Evolutionary conservation across 495 filamentous ascomycete genomes (phyloP).

Genomic region (Penicillium psychrofluorescens): DNA sequence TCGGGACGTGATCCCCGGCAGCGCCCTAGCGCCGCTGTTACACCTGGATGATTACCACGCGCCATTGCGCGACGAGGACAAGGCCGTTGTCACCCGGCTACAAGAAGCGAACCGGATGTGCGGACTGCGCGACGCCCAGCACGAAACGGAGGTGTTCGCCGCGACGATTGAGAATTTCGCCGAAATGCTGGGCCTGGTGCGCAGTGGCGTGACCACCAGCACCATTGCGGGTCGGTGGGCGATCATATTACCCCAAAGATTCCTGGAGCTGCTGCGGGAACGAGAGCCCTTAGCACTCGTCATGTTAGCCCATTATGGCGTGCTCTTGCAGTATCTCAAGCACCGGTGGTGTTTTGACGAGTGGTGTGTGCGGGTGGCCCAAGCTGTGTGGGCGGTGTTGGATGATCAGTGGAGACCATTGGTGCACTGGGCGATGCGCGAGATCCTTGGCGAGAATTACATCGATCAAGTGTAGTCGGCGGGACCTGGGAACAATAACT

Average conservation of each 20-base stretch:
- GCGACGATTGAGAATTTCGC: slow-evolving; percentile 25
- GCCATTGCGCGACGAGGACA: slow-evolving; percentile 13
- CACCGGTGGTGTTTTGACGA: slow-evolving; percentile 42
- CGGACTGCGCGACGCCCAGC: slow-evolving; percentile 17
- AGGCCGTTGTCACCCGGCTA: slow-evolving; percentile 12
- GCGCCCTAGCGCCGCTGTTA: slow-evolving; percentile 23
- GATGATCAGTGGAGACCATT: slow-evolving; percentile 32
- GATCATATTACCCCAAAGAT: slow-evolving; percentile 41
- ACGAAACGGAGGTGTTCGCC: slow-evolving; percentile 28
- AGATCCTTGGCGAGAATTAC: slow-evolving; percentile 24
- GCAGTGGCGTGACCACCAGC: slow-evolving; percentile 19
- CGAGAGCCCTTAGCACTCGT: slow-evolving; percentile 48
- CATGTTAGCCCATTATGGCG: slow-evolving; percentile 41
- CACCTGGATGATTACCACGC: slow-evolving; percentile 18
- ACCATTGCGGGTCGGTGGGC: slow-evolving; percentile 33
- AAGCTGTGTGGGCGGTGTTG: slow-evolving; percentile 30
- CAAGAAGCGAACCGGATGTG: slow-evolving; percentile 23
- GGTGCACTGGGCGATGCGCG: slow-evolving; percentile 26
- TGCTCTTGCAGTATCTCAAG: slow-evolving; percentile 32
- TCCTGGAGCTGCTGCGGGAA: slow-evolving; percentile 43
- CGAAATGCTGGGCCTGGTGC: slow-evolving; percentile 21
- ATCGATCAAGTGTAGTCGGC: too few species aligned
- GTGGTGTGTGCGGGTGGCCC: slow-evolving; percentile 30
- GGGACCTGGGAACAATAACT: too few species aligned
- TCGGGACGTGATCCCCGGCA: slow-evolving; percentile 17